Evolutionary conservation across 2,329 filamentous ascomycete species (phyloP), one percentile per base, ranked within the genome.

Genomic region (Clarireedia homoeocarpa): DNA sequence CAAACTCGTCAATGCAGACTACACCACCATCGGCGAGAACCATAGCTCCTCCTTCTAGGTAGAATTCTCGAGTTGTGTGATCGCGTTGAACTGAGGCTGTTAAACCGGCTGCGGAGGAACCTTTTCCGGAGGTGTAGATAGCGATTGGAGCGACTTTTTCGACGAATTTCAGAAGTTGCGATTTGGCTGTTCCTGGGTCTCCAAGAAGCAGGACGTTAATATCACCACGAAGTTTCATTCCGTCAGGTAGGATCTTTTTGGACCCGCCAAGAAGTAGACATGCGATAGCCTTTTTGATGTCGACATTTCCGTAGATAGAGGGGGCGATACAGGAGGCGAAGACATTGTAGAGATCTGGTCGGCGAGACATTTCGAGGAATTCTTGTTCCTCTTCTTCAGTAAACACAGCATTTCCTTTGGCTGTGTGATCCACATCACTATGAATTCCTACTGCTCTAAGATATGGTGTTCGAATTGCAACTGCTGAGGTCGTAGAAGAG

Each of bases 1-100:
- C 94, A 69, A 99, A 99, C 73, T 99, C 94, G 69, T 99, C 94
- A 65, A 99, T 99, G 72, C 94, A 97, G 9, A 97, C 94, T 1
- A 97, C 92, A 65, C 94, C 94, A 2, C 91, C 91, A 63, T 99
- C 94, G 4, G 94, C 94, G 17, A 99, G 82, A 3, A 99, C 94
- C 94, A 99, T 97, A 34, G 94, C 94, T 73, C 94, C 94, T 48
- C 94, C 94, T 76, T 99, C 94, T 0, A 99, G 83, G 67, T 97
- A 99, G 72, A 99, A 99, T 70, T 99, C 94, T 51, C 94, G 83
- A 0, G 92, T 96, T 14, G 85, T 88, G 14, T 89, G 85, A 67
- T 99, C 94, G 57, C 94, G 85, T 66, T 99, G 94, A 1, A 99
- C 94, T 0, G 94, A 97, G 0, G 94, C 94, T 17, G 94, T 99